These are phyloP conservation scores for Symbiotaphrina buchneri DNA, from an alignment of 495 filamentous ascomycete species.

Conservation along the genomic window DNA sequence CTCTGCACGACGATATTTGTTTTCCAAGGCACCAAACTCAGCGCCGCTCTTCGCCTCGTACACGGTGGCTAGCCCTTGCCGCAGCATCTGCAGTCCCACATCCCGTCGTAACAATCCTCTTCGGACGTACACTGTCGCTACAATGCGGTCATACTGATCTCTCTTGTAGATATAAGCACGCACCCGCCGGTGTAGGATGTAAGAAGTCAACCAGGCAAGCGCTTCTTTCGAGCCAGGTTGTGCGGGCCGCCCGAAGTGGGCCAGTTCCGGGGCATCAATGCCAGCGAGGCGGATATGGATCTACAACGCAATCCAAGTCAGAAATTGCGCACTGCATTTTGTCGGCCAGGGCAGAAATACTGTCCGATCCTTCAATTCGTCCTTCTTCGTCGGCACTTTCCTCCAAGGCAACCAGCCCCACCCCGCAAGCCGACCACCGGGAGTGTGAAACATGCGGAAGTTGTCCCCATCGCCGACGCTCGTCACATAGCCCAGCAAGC, in stretches of 20 bases:
- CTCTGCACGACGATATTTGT: slow-evolving; percentile 50
- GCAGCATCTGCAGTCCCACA: slow-evolving; percentile 78
- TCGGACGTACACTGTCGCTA: slow-evolving; percentile 65
- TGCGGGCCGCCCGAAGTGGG: slow-evolving; percentile 73
- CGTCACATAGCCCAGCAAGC: slow-evolving; percentile 65
- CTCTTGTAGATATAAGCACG: slow-evolving; percentile 57
- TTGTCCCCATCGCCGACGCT: slow-evolving; percentile 93
- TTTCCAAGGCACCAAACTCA: slow-evolving; percentile 56
- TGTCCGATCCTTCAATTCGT: slow-evolving; percentile 51
- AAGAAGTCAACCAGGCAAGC: slow-evolving; percentile 47
- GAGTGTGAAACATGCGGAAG: slow-evolving; percentile 83
- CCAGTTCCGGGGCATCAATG: slow-evolving; percentile 76
- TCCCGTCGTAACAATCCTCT: slow-evolving; percentile 36
- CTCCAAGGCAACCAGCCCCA: slow-evolving; percentile 80
- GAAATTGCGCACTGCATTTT: no score
- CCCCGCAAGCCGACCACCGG: slow-evolving; percentile 62
- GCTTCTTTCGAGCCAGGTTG: slow-evolving; percentile 73
- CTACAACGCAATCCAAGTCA: no score
- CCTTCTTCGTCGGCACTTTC: slow-evolving; percentile 39
- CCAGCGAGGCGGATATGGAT: slow-evolving; percentile 79
- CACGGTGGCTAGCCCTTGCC: slow-evolving; percentile 58
- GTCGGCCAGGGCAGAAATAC: no score
- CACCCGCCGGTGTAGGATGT: slow-evolving; percentile 51
- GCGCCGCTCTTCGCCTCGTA: slow-evolving; percentile 79
- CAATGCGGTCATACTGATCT: slow-evolving; percentile 83